Conservation (phyloP, 768 basidiomycete genomes). For the Suillus fuscotomentosus region DNA sequence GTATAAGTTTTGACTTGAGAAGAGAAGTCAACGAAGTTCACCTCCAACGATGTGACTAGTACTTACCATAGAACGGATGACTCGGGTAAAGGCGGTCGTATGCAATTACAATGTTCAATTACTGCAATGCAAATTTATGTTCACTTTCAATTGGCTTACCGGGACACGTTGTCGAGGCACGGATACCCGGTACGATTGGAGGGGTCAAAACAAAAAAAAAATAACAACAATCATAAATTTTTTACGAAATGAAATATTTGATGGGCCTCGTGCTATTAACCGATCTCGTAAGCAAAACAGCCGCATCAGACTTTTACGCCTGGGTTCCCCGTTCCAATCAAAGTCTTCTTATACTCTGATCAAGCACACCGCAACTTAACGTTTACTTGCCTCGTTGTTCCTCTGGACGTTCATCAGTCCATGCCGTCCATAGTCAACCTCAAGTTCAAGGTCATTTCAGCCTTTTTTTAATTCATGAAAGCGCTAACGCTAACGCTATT, state of each 20-base stretch:
- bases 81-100: neutral
- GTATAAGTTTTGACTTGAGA: neutral
- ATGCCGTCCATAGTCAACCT: constrained; percentile 85
- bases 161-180: neutral
- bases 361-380: neutral
- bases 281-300: neutral
- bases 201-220: neutral
- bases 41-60: neutral
- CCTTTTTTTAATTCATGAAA: constrained; percentile 4
- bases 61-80: neutral
- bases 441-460: constrained; percentile 69
- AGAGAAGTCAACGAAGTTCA: neutral
- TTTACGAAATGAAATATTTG: constrained; percentile 1
- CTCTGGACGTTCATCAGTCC: constrained; percentile 8
- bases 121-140: neutral
- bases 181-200: neutral
- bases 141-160: neutral
- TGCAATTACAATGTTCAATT: neutral
- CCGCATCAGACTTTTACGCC: constrained; percentile 1
- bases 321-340: neutral
- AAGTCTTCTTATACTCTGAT: constrained; percentile 5
- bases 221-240: neutral
- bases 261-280: neutral
- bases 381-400: constrained; percentile 1
- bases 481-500: constrained; percentile 4